Evolutionary conservation across 2,329 filamentous ascomycete species (phyloP), one percentile per base, ranked within the genome.

Genomic region (Calonectria pteridis): DNA sequence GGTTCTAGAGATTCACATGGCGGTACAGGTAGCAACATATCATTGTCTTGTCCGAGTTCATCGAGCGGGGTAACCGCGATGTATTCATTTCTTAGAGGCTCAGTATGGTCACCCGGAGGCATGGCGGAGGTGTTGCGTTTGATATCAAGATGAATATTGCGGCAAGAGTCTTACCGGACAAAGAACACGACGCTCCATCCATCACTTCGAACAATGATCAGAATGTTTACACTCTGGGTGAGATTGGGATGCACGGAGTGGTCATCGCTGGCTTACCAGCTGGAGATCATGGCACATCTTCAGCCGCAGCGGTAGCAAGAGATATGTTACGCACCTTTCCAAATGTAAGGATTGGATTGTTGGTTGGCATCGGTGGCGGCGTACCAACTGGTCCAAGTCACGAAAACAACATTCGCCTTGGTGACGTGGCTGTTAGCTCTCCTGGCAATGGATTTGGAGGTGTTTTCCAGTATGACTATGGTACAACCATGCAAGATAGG

Each of bases 241-340:
- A 23, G 0, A 20, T 75, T 1, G 37, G 58, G 0, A 23, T n/a
- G 0, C 73, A 75, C 6, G 69, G 73, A 13, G 35, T 75, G 1
- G 72, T 67, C 0, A 58, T 74, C 2, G 51, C 68, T 2, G 46
- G 26, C 10, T 16, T 65, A 5, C 62, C 53, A 0, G 16, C 43
- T 1, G 63, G 40, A 20, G 26, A 11, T 26, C 26, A 35, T 18
- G 73, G 73, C 0, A 55, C 18, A 11, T 29, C 20, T 9, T 9
- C 62, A 1, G 62, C 67, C 1, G 55, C 71, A 2, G 35, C 35
- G 0, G 63, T 73, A 9, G 40, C 18, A 6, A 71, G 6, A 7
- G 40, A 71, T 3, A 71, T 71, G 68, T 10, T 29, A 2, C 50
- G 18, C n/a, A 71, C n/a, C 20, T 71, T 71, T 37, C 49, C 59